These are phyloP conservation scores for Aspergillus saccharolyticus DNA, from an alignment of 495 filamentous ascomycete genomes.

Conservation along the genomic window DNA sequence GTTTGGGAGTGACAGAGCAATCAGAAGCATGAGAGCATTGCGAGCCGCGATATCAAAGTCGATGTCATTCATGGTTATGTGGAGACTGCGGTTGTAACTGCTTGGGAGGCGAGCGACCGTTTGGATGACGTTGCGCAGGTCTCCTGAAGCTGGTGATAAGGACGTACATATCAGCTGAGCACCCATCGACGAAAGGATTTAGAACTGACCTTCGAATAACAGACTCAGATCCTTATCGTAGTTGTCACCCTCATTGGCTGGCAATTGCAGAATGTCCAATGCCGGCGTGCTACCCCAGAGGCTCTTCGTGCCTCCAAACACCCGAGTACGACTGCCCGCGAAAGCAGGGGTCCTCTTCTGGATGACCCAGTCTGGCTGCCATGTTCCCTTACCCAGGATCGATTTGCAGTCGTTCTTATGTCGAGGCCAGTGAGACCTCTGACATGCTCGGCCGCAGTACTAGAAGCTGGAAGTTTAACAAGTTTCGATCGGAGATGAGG, in stretches of 20 bases:
- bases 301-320: slow-evolving; percentile 7
- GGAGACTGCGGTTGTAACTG: slow-evolving; percentile 17
- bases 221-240: slow-evolving; percentile 28
- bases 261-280: slow-evolving; percentile 37
- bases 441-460: slow-evolving; percentile 3
- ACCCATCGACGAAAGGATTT: neutral
- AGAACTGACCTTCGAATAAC: slow-evolving; percentile 35
- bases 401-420: slow-evolving; percentile 15
- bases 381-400: slow-evolving; percentile 8
- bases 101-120: slow-evolving; percentile 32
- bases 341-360: slow-evolving; percentile 11
- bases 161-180: neutral
- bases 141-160: slow-evolving; percentile 37
- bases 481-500: neutral
- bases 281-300: slow-evolving; percentile 41
- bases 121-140: slow-evolving; percentile 40
- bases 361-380: slow-evolving; percentile 15
- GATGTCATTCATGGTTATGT: slow-evolving; percentile 38
- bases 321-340: neutral
- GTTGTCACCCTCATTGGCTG: slow-evolving; percentile 36
- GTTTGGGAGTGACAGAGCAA: slow-evolving; percentile 20
- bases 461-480: neutral
- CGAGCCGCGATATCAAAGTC: slow-evolving; percentile 39
- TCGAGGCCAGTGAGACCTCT: slow-evolving; percentile 13
- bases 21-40: slow-evolving; percentile 43